Conservation (phyloP, 2,329 filamentous ascomycete genomes). For the Arthrobotrys iridis region DNA sequence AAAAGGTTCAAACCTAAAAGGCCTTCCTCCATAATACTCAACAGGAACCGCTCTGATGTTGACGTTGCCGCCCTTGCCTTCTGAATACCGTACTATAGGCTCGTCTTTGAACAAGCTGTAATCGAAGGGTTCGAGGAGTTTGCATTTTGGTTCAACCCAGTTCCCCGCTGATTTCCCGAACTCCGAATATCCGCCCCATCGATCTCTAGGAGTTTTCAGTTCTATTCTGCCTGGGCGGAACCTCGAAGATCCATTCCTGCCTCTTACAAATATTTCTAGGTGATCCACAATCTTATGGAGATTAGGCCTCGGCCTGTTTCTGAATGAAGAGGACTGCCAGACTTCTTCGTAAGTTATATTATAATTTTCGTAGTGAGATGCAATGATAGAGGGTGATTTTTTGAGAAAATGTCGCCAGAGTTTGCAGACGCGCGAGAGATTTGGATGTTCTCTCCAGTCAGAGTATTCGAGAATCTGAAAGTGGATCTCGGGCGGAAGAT, state of each 20-base stretch:
- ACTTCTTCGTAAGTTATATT: constrained; percentile 18
- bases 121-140: constrained; percentile 14
- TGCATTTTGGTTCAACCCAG: constrained; percentile 18
- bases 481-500: constrained; percentile 31
- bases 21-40: too few relatives aligned
- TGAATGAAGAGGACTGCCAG: neutral
- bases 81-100: constrained; percentile 11
- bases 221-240: constrained; percentile 17
- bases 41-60: neutral
- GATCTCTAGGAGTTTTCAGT: neutral
- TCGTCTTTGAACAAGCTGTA: constrained; percentile 39
- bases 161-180: neutral
- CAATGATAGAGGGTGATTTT: neutral
- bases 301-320: constrained; percentile 4
- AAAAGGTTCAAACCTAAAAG: neutral
- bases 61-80: neutral
- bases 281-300: constrained; percentile 20
- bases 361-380: constrained; percentile 35
- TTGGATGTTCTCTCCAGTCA: constrained; percentile 23
- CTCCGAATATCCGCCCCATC: constrained; percentile 20
- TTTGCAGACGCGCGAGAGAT: constrained; percentile 18
- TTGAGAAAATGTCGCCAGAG: constrained; percentile 33
- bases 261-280: constrained; percentile 16
- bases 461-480: constrained; percentile 30
- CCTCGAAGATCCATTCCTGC: neutral